A percentile compares a stretch with the other conserved stretches of the same genome.
These are phyloP conservation scores for Zymoseptoria pseudotritici DNA, from an alignment of 2,329 filamentous ascomycete genomes.

Conservation along the genomic window DNA sequence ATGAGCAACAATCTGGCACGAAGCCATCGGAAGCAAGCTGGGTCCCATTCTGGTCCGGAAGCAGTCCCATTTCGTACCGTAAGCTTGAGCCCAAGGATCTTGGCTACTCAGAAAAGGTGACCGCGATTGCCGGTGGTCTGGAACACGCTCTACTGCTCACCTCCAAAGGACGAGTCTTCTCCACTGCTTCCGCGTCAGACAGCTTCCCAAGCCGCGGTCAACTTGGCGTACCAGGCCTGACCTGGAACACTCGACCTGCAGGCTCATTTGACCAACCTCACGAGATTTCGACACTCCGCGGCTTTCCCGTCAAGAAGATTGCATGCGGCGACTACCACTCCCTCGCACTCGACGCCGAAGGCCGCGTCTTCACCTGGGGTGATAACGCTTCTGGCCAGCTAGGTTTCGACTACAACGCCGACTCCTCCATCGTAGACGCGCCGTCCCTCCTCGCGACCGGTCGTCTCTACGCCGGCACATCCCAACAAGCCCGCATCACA, in stretches of 20 bases:
- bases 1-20: constrained; percentile 59
- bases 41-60: constrained; percentile 64
- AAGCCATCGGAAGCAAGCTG: constrained; percentile 62
- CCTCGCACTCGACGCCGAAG: constrained; percentile 65
- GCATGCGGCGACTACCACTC: constrained; percentile 85
- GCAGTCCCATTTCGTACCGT: constrained; percentile 61
- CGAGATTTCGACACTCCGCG: constrained; percentile 64
- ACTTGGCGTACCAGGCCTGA: constrained; percentile 75
- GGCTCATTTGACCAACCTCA: constrained; percentile 77
- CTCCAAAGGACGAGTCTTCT: constrained; percentile 76
- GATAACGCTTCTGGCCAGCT: constrained; percentile 90
- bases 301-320: constrained; percentile 64
- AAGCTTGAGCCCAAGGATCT: constrained; percentile 59
- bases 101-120: constrained; percentile 63
- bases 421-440: constrained; percentile 56
- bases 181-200: constrained; percentile 71
- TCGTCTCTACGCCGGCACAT: constrained; percentile 63
- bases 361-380: constrained; percentile 77
- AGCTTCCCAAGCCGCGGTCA: constrained; percentile 78
- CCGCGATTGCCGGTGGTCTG: constrained; percentile 66
- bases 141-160: constrained; percentile 86
- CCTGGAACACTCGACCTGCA: constrained; percentile 67
- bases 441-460: constrained; percentile 65
- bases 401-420: constrained; percentile 63
- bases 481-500: constrained; percentile 60